These are phyloP conservation scores for Strobilomyces dryophilus DNA, from an alignment of 768 basidiomycete species.

Conservation along the genomic window DNA sequence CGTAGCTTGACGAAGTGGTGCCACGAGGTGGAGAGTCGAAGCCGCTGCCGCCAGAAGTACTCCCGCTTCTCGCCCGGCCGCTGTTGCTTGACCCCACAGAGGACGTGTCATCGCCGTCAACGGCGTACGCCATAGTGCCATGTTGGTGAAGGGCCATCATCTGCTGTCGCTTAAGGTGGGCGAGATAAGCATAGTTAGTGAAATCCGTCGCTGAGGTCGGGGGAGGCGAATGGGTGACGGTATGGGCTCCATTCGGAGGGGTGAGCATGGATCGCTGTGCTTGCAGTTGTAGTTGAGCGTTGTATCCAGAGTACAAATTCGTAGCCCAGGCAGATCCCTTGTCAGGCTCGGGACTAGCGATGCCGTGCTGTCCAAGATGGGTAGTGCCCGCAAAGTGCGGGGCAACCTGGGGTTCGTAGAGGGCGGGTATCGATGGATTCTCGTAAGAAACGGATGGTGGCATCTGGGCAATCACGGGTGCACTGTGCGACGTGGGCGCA, in stretches of 20 bases:
- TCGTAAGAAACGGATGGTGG: slow-evolving; percentile 44
- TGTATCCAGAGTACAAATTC: slow-evolving; percentile 28
- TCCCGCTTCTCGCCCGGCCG: slow-evolving; percentile 34
- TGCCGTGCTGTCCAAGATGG: slow-evolving; percentile 21
- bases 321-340: slow-evolving; percentile 31
- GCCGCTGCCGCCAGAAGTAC: slow-evolving; percentile 32
- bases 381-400: slow-evolving; percentile 25
- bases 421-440: slow-evolving; percentile 46
- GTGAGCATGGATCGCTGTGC: slow-evolving; percentile 38
- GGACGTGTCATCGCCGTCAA: slow-evolving; percentile 37
- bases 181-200: slow-evolving; percentile 22
- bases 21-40: slow-evolving; percentile 30
- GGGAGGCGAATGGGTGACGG: slow-evolving; percentile 18
- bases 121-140: slow-evolving; percentile 19
- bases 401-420: slow-evolving; percentile 39
- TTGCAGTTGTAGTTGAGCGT: slow-evolving; percentile 24
- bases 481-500: slow-evolving; percentile 25
- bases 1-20: slow-evolving; percentile 32
- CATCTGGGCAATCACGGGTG: slow-evolving; percentile 45
- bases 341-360: slow-evolving; percentile 18
- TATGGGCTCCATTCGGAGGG: slow-evolving; percentile 40
- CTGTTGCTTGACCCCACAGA: slow-evolving; percentile 36
- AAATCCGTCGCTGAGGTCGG: slow-evolving; percentile 10
- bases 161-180: slow-evolving; percentile 27
- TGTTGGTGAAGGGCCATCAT: slow-evolving; percentile 31